Conservation (phyloP, 1,139 yeast genomes). For the Barnettozyma hawaiiensis region DNA sequence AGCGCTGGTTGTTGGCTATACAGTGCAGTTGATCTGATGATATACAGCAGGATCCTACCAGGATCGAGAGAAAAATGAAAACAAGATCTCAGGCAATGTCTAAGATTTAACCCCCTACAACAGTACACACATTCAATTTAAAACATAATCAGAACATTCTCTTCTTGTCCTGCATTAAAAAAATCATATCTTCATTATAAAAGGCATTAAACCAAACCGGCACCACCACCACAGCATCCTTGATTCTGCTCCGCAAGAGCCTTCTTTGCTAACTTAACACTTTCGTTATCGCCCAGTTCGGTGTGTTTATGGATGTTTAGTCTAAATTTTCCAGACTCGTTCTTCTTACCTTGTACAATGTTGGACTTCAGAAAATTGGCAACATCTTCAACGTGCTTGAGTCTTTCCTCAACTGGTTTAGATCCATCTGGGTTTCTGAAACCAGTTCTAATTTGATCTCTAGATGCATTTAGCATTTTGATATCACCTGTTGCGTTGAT, state of each 20-base stretch:
- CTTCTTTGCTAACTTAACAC: constrained; percentile 37
- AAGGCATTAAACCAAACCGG: constrained; percentile 15
- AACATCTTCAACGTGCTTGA: constrained; percentile 61
- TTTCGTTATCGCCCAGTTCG: constrained; percentile 86
- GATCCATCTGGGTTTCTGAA: constrained; percentile 42
- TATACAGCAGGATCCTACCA: too few species aligned
- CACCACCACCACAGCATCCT: constrained; percentile 44
- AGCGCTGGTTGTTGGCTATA: too few species aligned
- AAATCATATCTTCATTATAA: constrained; percentile 5
- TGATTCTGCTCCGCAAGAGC: constrained; percentile 33
- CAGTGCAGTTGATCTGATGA: too few species aligned
- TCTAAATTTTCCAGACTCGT: constrained; percentile 26
- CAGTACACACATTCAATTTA: background rate
- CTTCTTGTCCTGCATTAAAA: too few species aligned
- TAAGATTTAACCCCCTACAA: too few species aligned
- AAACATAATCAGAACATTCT: too few species aligned
- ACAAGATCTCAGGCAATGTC: too few species aligned
- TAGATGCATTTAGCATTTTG: constrained; percentile 53
- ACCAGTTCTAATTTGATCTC: constrained; percentile 57
- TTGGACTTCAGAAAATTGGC: constrained; percentile 62
- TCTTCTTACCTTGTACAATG: constrained; percentile 75
- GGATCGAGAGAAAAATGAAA: too few species aligned
- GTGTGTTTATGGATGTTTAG: constrained; percentile 75
- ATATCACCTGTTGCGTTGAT: constrained; percentile 35
- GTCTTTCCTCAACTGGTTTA: constrained; percentile 44